Conservation (phyloP, 2,329 filamentous ascomycete species). For the Diaporthe humulicola region DNA sequence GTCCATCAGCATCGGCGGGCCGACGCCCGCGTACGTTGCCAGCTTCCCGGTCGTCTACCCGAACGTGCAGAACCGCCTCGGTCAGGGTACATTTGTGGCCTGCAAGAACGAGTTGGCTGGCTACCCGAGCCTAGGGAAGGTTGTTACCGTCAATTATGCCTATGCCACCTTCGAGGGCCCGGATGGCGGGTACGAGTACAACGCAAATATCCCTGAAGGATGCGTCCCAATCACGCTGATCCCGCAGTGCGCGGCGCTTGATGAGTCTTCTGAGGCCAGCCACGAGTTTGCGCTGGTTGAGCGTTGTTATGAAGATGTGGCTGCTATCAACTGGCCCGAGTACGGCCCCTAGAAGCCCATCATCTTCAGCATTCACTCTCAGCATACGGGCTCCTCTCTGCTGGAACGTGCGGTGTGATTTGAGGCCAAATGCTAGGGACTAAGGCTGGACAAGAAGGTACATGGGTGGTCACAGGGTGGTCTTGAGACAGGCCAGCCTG, state of each 20-base stretch:
- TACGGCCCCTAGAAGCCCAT: not conserved
- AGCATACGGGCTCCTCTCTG: no score
- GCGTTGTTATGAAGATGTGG: not conserved
- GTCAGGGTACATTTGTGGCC: not conserved
- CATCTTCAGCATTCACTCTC: no score
- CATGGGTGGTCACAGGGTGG: no score
- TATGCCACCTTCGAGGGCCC: not conserved
- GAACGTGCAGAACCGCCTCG: not conserved
- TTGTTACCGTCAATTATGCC: constrained; percentile 4
- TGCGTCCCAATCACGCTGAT: not conserved
- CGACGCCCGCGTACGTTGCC: not conserved
- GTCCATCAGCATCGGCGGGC: not conserved
- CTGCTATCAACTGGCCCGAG: constrained; percentile 4
- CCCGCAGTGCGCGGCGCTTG: constrained; percentile 1
- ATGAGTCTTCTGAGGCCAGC: not conserved
- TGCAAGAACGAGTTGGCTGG: not conserved
- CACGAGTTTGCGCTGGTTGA: not conserved
- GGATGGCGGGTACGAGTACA: not conserved
- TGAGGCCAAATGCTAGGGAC: no score
- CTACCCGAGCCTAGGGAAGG: not conserved
- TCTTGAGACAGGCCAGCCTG: no score
- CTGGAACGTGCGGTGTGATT: no score
- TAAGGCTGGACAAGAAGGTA: no score
- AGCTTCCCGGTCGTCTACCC: constrained; percentile 18
- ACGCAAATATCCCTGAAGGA: not conserved